These are phyloP conservation scores for Tolypocladium inflatum DNA, from an alignment of 2,329 filamentous ascomycete genomes.

Conservation along the genomic window DNA sequence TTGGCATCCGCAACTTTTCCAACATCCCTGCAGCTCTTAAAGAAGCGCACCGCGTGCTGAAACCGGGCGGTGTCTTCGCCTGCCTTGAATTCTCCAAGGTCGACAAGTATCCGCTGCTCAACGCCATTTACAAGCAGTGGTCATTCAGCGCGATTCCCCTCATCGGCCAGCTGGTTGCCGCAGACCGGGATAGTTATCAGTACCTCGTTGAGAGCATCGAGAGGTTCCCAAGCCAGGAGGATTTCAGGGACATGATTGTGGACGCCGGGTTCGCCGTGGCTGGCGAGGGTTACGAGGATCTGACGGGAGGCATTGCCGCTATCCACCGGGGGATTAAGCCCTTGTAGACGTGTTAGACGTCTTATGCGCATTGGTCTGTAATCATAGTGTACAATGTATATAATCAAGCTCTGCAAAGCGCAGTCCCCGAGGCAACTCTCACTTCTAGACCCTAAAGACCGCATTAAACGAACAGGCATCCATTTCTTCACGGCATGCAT, in stretches of 20 bases:
- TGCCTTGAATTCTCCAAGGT: constrained; percentile 90
- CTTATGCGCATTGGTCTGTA: neutral
- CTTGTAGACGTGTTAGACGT: constrained; percentile 15
- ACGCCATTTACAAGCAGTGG: constrained; percentile 89
- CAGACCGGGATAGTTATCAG: constrained; percentile 92
- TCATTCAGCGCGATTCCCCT: constrained; percentile 89
- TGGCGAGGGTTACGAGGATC: constrained; percentile 75
- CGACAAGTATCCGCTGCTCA: constrained; percentile 66
- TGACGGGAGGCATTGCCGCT: constrained; percentile 86
- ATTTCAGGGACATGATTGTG: constrained; percentile 75
- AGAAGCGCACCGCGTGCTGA: constrained; percentile 81
- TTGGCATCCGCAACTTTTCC: constrained; percentile 95
- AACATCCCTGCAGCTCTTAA: constrained; percentile 74
- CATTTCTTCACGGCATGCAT: neutral
- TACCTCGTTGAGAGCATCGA: constrained; percentile 98
- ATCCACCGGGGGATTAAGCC: constrained; percentile 97
- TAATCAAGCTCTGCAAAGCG: neutral
- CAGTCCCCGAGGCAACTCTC: neutral
- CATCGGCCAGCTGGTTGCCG: constrained; percentile 90
- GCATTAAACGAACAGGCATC: neutral
- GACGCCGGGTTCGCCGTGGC: constrained; percentile 80
- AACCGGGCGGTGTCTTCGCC: constrained; percentile 91
- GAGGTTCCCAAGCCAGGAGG: constrained; percentile 75
- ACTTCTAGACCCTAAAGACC: neutral
- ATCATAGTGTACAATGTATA: constrained; percentile 10